Evolutionary conservation across 371 early-diverging fungal genomes (phyloP).

Genomic region (Mycotypha africana): DNA sequence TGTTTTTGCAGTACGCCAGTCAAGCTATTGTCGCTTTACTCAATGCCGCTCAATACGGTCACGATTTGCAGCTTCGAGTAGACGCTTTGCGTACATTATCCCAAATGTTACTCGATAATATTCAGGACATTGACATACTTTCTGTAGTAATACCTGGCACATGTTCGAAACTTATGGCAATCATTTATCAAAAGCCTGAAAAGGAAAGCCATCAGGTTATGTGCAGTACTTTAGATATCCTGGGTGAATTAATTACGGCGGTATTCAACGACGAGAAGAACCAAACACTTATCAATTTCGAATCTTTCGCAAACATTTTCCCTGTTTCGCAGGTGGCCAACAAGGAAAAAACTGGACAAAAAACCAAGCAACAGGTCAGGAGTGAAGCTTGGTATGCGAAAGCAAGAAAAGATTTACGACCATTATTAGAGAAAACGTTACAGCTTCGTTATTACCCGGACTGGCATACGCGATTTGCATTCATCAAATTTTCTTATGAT

Average conservation of each 20-base stretch:
- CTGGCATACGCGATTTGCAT: slow-evolving; percentile 38
- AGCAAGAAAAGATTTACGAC: slow-evolving; percentile 18
- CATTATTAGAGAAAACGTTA: slow-evolving; percentile 22
- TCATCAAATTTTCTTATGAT: slow-evolving; percentile 32
- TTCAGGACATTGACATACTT: slow-evolving; percentile 26
- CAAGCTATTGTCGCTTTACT: slow-evolving; percentile 27
- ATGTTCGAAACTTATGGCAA: slow-evolving; percentile 32
- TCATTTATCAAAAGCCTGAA: slow-evolving; percentile 31
- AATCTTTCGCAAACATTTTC: slow-evolving; percentile 23
- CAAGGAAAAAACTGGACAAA: not conserved
- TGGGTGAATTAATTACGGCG: slow-evolving; percentile 29
- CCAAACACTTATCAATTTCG: slow-evolving; percentile 4
- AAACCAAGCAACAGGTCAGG: not conserved
- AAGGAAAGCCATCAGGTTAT: slow-evolving; percentile 48
- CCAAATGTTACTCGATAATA: slow-evolving; percentile 23
- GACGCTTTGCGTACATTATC: slow-evolving; percentile 26
- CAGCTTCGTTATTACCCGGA: slow-evolving; percentile 33
- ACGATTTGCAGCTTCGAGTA: slow-evolving; percentile 32
- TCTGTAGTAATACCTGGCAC: slow-evolving; percentile 42
- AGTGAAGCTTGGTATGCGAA: slow-evolving; percentile 24
- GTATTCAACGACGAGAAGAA: slow-evolving; percentile 36
- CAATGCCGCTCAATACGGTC: slow-evolving; percentile 21
- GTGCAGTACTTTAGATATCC: slow-evolving; percentile 24
- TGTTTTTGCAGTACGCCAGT: slow-evolving; percentile 23
- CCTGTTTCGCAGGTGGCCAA: not conserved